A percentile compares a stretch with the other conserved stretches of the same genome.
These are phyloP conservation scores for Nidularia pulvinata DNA, from an alignment of 768 basidiomycete genomes.

Conservation along the genomic window DNA sequence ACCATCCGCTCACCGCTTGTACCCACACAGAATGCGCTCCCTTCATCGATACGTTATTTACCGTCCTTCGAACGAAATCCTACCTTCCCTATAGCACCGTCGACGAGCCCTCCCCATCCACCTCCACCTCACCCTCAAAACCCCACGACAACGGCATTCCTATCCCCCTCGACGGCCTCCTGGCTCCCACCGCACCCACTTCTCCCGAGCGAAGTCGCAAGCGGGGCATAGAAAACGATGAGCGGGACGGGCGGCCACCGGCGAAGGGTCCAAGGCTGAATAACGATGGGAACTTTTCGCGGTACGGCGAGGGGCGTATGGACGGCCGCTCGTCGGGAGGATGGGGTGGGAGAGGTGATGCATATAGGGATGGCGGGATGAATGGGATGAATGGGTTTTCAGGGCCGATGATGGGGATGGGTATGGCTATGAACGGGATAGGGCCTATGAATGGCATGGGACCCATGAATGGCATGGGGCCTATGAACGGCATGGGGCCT, in stretches of 20 bases:
- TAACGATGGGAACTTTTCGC: slow-evolving; percentile 64
- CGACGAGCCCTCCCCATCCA: slow-evolving; percentile 22
- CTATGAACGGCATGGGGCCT: slow-evolving; percentile 32
- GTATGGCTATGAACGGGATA: slow-evolving; percentile 22
- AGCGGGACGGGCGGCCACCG: slow-evolving; percentile 54
- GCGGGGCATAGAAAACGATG: slow-evolving; percentile 63
- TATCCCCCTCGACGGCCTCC: slow-evolving; percentile 70
- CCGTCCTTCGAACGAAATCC: slow-evolving; percentile 81
- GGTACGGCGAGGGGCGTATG: slow-evolving; percentile 45
- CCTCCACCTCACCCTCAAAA: slow-evolving; percentile 38
- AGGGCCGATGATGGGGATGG: slow-evolving; percentile 13
- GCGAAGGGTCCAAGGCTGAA: slow-evolving; percentile 74
- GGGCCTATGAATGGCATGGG: slow-evolving; percentile 28
- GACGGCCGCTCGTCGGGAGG: slow-evolving; percentile 34
- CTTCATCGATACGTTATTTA: slow-evolving; percentile 89
- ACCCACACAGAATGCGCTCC: slow-evolving; percentile 52
- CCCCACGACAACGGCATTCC: slow-evolving; percentile 69
- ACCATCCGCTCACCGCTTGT: slow-evolving; percentile 6
- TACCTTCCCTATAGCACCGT: slow-evolving; percentile 74
- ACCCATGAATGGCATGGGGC: slow-evolving; percentile 31
- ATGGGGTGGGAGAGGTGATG: slow-evolving; percentile 40
- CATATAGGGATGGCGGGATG: slow-evolving; percentile 26
- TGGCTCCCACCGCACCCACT: slow-evolving; percentile 38
- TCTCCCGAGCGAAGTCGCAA: slow-evolving; percentile 63
- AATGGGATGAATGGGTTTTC: slow-evolving; percentile 21